phyloP scores from a whole-genome alignment of 2,329 filamentous ascomycete genomes.

The Aspergillus sp. region DNA sequence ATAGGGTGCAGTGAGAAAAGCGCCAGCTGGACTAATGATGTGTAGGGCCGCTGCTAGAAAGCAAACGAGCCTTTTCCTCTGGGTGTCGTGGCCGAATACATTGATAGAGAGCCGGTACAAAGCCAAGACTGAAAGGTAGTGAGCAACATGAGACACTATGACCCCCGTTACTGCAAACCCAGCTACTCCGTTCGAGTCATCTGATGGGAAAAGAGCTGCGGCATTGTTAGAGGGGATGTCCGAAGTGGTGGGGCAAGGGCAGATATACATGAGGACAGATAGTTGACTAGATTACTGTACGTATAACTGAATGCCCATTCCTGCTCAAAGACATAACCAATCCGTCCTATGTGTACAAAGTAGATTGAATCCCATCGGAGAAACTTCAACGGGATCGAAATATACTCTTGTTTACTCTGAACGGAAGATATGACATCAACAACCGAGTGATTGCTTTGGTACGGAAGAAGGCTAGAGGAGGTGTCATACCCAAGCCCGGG shows the following conservation, averaged over 20 bases:
- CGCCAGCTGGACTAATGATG: constrained; percentile 79
- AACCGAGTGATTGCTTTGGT: constrained; percentile 11
- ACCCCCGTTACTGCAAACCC: constrained; percentile 57
- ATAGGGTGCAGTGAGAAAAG: constrained; percentile 88
- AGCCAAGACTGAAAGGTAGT: constrained; percentile 71
- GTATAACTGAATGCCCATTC: constrained; percentile 66
- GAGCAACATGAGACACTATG: constrained; percentile 68
- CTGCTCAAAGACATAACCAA: constrained; percentile 61
- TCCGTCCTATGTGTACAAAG: constrained; percentile 54
- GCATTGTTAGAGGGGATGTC: constrained; percentile 13
- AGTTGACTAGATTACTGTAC: constrained; percentile 48
- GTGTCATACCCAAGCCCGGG: constrained; percentile 65
- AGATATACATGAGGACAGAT: constrained; percentile 35
- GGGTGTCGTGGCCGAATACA: constrained; percentile 49
- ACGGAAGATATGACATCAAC: constrained; percentile 10
- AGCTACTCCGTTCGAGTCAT: constrained; percentile 20
- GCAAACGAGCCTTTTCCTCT: constrained; percentile 31
- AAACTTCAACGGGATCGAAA: constrained; percentile 44
- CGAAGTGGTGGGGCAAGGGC: background rate
- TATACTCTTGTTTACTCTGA: constrained; percentile 12
- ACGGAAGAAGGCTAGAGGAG: constrained; percentile 54
- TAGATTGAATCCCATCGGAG: constrained; percentile 65
- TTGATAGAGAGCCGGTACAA: constrained; percentile 66
- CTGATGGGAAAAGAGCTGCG: constrained; percentile 25
- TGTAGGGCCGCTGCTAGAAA: constrained; percentile 73